These are phyloP conservation scores for Coemansia sp. DNA, from an alignment of 192 early-diverging fungal genomes.

Conservation along the genomic window DNA sequence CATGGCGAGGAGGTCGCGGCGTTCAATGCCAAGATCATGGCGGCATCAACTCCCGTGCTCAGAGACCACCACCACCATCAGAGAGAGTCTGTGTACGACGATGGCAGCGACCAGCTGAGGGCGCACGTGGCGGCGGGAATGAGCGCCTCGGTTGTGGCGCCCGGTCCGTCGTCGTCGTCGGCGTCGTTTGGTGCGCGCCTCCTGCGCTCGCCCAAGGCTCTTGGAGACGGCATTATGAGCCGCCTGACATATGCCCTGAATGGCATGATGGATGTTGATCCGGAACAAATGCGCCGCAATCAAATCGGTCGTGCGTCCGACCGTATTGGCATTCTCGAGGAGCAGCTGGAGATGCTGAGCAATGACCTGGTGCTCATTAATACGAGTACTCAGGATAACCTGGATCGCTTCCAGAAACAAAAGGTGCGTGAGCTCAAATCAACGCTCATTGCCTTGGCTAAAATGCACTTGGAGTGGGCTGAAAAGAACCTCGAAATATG, in stretches of 20 bases:
- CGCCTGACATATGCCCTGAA: slow-evolving; percentile 70
- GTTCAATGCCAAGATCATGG: slow-evolving; percentile 14
- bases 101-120: background rate
- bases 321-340: slow-evolving; percentile 76
- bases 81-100: background rate
- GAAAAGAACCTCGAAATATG: slow-evolving; percentile 63
- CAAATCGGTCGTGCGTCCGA: slow-evolving; percentile 89
- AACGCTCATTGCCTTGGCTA: slow-evolving; percentile 76
- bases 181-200: slow-evolving; percentile 40
- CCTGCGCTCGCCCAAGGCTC: slow-evolving; percentile 38
- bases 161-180: background rate
- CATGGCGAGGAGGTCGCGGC: background rate
- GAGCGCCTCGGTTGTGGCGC: background rate
- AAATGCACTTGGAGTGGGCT: slow-evolving; percentile 71
- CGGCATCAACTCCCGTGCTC: slow-evolving; percentile 41
- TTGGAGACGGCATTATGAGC: slow-evolving; percentile 57
- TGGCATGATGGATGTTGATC: slow-evolving; percentile 96
- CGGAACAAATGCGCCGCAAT: slow-evolving; percentile 83
- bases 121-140: background rate
- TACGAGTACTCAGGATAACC: slow-evolving; percentile 80
- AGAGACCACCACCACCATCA: slow-evolving; percentile 4
- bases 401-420: slow-evolving; percentile 94
- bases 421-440: slow-evolving; percentile 87
- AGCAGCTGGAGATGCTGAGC: slow-evolving; percentile 71
- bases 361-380: slow-evolving; percentile 80